These are phyloP conservation scores for Stephanocyclus meneghinianus DNA, from an alignment of 352 stramenopile species.

Conservation along the genomic window DNA sequence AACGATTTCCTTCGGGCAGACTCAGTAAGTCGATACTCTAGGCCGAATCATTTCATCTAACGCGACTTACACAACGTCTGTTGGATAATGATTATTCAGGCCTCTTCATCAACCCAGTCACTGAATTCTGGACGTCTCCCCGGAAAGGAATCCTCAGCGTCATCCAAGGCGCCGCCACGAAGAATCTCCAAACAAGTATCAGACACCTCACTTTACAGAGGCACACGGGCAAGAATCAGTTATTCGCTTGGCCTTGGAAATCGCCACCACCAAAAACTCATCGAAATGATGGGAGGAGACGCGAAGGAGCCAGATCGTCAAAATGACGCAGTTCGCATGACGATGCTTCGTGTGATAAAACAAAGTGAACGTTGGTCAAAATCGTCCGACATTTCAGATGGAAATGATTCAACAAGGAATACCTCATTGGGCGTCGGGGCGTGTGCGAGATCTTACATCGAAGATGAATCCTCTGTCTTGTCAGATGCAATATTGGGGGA, in stretches of 20 bases:
- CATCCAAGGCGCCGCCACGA: not conserved
- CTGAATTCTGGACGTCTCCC: too few relatives aligned
- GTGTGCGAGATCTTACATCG: slow-evolving; percentile 21
- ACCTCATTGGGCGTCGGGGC: slow-evolving; percentile 31
- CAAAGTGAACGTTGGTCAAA: slow-evolving; percentile 52
- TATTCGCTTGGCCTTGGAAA: slow-evolving; percentile 60
- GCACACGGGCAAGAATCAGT: slow-evolving; percentile 23
- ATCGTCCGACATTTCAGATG: slow-evolving; percentile 21
- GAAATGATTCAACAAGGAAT: slow-evolving; percentile 51
- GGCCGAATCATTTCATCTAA: not conserved
- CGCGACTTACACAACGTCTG: not conserved
- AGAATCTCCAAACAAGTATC: not conserved
- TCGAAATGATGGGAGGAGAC: slow-evolving; percentile 50
- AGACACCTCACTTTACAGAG: not conserved
- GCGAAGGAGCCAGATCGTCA: slow-evolving; percentile 23
- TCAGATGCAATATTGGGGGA: slow-evolving; percentile 23
- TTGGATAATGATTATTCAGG: not conserved
- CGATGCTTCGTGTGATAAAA: slow-evolving; percentile 55
- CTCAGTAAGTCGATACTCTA: slow-evolving; percentile 26
- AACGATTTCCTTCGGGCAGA: slow-evolving; percentile 37
- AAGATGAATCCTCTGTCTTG: slow-evolving; percentile 13
- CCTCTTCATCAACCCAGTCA: too few relatives aligned
- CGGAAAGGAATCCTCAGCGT: too few relatives aligned
- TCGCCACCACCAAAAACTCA: slow-evolving; percentile 56
- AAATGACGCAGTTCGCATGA: slow-evolving; percentile 46